Evolutionary conservation across 441 rosid genomes (phyloP).

Genomic region (Melastoma candidum): DNA sequence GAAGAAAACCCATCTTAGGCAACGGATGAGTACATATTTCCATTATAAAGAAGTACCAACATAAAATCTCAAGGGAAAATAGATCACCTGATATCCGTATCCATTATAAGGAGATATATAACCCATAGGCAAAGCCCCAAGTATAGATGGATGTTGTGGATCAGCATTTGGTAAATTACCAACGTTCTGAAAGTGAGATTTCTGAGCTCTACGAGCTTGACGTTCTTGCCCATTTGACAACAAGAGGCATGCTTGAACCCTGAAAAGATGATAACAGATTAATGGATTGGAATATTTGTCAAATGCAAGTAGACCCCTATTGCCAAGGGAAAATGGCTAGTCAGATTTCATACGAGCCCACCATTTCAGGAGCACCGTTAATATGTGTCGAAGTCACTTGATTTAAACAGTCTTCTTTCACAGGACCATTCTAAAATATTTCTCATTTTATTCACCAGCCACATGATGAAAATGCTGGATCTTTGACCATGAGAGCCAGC

Average conservation of each 20-base stretch:
- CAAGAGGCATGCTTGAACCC: slow-evolving; percentile 96
- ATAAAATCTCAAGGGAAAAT: slow-evolving; percentile 9
- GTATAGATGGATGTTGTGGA: slow-evolving; percentile 76
- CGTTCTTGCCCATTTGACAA: slow-evolving; percentile 99
- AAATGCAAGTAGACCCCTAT: too few relatives aligned
- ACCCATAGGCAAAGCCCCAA: slow-evolving; percentile 89
- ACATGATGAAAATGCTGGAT: too few relatives aligned
- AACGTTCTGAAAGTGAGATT: slow-evolving; percentile 58
- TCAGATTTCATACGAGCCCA: too few relatives aligned
- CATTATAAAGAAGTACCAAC: background rate
- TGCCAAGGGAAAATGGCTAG: too few relatives aligned
- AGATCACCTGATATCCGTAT: slow-evolving; percentile 77
- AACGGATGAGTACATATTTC: background rate
- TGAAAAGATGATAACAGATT: slow-evolving; percentile 25
- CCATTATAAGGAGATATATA: slow-evolving; percentile 79
- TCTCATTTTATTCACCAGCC: too few relatives aligned
- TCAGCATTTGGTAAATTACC: slow-evolving; percentile 50
- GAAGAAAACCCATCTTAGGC: too few relatives aligned
- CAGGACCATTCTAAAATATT: too few relatives aligned
- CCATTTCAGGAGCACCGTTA: too few relatives aligned
- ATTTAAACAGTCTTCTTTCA: too few relatives aligned
- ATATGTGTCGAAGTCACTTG: too few relatives aligned
- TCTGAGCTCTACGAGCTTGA: slow-evolving; percentile 87
- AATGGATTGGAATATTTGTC: background rate
- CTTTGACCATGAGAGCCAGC: too few relatives aligned